Evolutionary conservation across 345 rosid species (phyloP).

Genomic region (Microcos paniculata): DNA sequence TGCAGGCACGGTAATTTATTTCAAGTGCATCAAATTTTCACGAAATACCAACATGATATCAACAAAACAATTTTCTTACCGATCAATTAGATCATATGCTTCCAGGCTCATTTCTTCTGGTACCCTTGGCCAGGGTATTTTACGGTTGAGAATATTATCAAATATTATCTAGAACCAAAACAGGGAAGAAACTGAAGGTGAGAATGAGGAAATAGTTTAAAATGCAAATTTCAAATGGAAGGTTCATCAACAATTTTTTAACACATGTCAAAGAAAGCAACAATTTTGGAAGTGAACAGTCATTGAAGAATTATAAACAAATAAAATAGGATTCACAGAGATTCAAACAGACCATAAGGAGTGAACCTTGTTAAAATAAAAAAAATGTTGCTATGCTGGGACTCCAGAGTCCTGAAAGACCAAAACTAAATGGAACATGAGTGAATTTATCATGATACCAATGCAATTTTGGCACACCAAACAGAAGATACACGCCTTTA

Average conservation of each 20-base stretch:
- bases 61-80: conserved; percentile 44
- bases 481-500: neutral
- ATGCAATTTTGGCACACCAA: neutral
- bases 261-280: neutral
- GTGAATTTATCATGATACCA: neutral
- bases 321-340: no score
- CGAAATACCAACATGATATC: neutral
- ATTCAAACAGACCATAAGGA: no score
- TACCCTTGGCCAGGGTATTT: conserved; percentile 92
- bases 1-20: neutral
- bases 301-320: neutral
- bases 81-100: conserved; percentile 80
- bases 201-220: neutral
- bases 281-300: neutral
- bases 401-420: neutral
- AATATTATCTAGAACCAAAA: conserved; percentile 75
- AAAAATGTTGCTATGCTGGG: neutral
- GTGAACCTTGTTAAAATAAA: no score
- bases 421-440: conserved; percentile 1
- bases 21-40: neutral
- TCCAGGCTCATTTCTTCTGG: conserved; percentile 86
- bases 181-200: conserved; percentile 17
- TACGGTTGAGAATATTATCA: conserved; percentile 96
- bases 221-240: neutral
- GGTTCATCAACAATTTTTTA: neutral